Conservation (phyloP, 805 yeast genomes). For the Yarrowia porcina region DNA sequence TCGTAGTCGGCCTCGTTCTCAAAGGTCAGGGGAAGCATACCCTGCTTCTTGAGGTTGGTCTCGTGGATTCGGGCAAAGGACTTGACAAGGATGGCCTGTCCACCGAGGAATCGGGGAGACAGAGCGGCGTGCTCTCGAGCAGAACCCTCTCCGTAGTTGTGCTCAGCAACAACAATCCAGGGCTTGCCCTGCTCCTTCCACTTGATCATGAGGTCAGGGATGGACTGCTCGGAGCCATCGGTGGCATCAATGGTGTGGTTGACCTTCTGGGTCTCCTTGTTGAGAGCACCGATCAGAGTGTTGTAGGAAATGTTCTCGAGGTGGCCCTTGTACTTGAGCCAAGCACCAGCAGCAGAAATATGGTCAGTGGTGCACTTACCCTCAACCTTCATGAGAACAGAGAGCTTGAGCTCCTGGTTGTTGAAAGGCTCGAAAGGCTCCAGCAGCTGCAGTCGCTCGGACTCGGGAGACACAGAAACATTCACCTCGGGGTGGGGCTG, state of each 20-base stretch:
- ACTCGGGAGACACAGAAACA: slow-evolving; percentile 76
- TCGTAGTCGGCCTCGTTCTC: slow-evolving; percentile 90
- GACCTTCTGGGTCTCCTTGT: slow-evolving; percentile 95
- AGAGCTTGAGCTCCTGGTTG: slow-evolving; percentile 75
- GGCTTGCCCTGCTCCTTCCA: slow-evolving; percentile 85
- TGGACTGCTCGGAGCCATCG: slow-evolving; percentile 71
- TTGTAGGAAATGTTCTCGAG: slow-evolving; percentile 92
- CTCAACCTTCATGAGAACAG: slow-evolving; percentile 82
- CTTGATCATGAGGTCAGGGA: slow-evolving; percentile 95
- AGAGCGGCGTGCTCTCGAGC: slow-evolving; percentile 99
- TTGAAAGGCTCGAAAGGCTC: slow-evolving; percentile 88
- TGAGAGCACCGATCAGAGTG: slow-evolving; percentile 94
- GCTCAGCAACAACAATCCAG: slow-evolving; percentile 96
- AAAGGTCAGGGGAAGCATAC: slow-evolving; percentile 91
- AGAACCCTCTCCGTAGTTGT: slow-evolving; percentile 98
- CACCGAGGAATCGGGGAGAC: slow-evolving; percentile 92
- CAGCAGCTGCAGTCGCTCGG: slow-evolving; percentile 85
- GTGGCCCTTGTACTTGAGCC: slow-evolving; percentile 98
- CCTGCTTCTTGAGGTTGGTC: slow-evolving; percentile 96
- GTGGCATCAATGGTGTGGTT: slow-evolving; percentile 77
- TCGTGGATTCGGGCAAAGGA: slow-evolving; percentile 98
- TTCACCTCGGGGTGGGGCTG: slow-evolving; percentile 55
- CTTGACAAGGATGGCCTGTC: slow-evolving; percentile 80
- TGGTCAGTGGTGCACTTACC: slow-evolving; percentile 99
- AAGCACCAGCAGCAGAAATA: slow-evolving; percentile 97